phyloP scores from a whole-genome alignment of 2,329 filamentous ascomycete genomes.

The Ascochyta koolunga region DNA sequence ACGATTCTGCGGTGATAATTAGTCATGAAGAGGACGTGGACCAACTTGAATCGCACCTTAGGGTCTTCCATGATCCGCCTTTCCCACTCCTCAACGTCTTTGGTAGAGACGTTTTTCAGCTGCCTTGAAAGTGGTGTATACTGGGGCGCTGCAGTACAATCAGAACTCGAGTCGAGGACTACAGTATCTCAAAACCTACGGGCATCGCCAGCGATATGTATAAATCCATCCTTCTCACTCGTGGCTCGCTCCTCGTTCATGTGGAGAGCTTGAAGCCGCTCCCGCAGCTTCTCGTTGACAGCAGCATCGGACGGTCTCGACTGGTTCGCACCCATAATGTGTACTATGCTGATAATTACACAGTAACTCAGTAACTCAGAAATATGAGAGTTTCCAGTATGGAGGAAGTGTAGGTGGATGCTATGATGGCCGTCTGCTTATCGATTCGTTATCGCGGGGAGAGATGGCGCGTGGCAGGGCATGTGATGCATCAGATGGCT shows the following conservation, averaged over 20 bases:
- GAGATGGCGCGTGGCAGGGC: conserved; percentile 12
- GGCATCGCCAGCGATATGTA: conserved; percentile 58
- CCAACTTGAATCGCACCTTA: conserved; percentile 57
- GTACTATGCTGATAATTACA: not conserved
- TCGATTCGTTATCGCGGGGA: conserved; percentile 9
- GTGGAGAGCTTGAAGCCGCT: conserved; percentile 54
- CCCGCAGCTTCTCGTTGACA: conserved; percentile 48
- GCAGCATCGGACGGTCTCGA: conserved; percentile 44
- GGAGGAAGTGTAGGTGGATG: not conserved
- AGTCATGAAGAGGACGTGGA: not conserved
- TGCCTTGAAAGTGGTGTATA: conserved; percentile 36
- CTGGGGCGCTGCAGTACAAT: conserved; percentile 26
- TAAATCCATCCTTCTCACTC: conserved; percentile 60
- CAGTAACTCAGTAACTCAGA: conserved; percentile 2
- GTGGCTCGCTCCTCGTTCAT: conserved; percentile 49
- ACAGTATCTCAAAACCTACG: conserved; percentile 24
- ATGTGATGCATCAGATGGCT: conserved; percentile 16
- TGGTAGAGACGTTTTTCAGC: conserved; percentile 55
- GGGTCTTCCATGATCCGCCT: conserved; percentile 67
- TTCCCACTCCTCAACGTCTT: conserved; percentile 65
- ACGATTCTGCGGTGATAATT: conserved; percentile 59
- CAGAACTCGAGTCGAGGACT: not conserved
- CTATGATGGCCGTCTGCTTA: conserved; percentile 17
- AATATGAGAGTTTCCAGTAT: conserved; percentile 1
- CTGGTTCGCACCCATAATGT: conserved; percentile 43